Base-by-base conservation (phyloP, 1,139 yeast species). In the Sugiyamaella neomexicana region DNA sequence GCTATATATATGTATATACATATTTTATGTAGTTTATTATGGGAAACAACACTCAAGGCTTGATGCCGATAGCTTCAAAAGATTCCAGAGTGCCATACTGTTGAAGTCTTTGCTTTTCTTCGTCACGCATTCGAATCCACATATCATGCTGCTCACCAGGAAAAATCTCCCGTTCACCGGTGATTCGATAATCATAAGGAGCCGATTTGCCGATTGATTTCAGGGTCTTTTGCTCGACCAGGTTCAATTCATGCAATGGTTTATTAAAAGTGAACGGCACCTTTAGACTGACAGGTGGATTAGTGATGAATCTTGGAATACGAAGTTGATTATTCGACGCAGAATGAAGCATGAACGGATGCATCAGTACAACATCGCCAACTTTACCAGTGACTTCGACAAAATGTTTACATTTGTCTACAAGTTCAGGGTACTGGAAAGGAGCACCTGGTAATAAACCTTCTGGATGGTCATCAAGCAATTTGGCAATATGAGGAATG, bases 261-360 rank as follows among this genome's bases (percentile, higher is more conserved):
- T 16, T 40, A 37, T 55, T 46, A 43, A 55, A 55, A 5, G 43
- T 27, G 41, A 55, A 55, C 5, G 55, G 58, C 17, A 38, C 45
- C 38, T 53, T 52, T 4, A 55, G 47, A 39, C 52, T 50, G 16
- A 53, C 58, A 6, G 56, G 54, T 6, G 58, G 58, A 36, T 55
- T 55, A 16, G 55, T 52, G 40, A 55, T 55, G 20, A 55, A 55
- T 29, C 58, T n/a, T 4, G 58, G 58, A 16, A 55, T 40, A 3
- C 58, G 40, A 8, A 41, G 42, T 10, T 38, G 36, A 36, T 55
- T 55, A 7, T 48, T 42, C 15, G 58, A 49, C 4, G 56, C 58
- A 4, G 58, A 52, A 27, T 55, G 58, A n/a, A 55, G 37, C 56
- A 53, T 55, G 36, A 53, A 50, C 7, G 58, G 58, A 25, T 55